Conservation (phyloP, 768 basidiomycete genomes). For the Austroboletus eburneus region DNA sequence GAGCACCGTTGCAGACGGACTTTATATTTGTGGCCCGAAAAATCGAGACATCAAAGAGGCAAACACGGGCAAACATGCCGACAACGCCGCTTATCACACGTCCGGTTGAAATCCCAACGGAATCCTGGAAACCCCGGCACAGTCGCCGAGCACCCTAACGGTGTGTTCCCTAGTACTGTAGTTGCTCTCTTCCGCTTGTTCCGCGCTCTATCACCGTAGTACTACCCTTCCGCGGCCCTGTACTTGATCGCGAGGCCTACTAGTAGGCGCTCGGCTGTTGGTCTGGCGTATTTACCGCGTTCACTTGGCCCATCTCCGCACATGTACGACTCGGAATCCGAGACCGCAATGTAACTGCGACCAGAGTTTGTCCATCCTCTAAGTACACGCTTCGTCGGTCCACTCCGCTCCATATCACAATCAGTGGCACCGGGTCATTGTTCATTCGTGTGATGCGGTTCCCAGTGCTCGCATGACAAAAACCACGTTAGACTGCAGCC, state of each 20-base stretch:
- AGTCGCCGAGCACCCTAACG: constrained; percentile 6
- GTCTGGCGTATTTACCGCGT: constrained; percentile 13
- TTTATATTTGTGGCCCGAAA: constrained; percentile 31
- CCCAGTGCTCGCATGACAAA: background rate
- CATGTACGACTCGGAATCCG: background rate
- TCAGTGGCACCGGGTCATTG: background rate
- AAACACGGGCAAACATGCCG: constrained; percentile 26
- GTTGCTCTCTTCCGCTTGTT: background rate
- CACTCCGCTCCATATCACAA: background rate
- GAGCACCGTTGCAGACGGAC: constrained; percentile 26
- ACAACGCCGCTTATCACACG: constrained; percentile 15
- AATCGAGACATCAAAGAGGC: constrained; percentile 23
- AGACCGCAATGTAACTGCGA: background rate
- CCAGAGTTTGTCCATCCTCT: background rate
- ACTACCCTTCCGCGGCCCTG: background rate
- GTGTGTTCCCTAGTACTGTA: constrained; percentile 20
- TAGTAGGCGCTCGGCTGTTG: background rate
- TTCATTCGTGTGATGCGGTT: background rate
- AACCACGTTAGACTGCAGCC: constrained; percentile 4
- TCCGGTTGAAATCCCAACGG: constrained; percentile 20
- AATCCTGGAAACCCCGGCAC: constrained; percentile 26
- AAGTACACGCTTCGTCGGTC: too few species aligned
- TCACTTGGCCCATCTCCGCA: constrained; percentile 3
- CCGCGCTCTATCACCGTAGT: constrained; percentile 15
- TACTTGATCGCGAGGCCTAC: too few species aligned